These are phyloP conservation scores for Ascochyta rabiei DNA, from an alignment of 2,329 filamentous ascomycete species.

Conservation along the genomic window DNA sequence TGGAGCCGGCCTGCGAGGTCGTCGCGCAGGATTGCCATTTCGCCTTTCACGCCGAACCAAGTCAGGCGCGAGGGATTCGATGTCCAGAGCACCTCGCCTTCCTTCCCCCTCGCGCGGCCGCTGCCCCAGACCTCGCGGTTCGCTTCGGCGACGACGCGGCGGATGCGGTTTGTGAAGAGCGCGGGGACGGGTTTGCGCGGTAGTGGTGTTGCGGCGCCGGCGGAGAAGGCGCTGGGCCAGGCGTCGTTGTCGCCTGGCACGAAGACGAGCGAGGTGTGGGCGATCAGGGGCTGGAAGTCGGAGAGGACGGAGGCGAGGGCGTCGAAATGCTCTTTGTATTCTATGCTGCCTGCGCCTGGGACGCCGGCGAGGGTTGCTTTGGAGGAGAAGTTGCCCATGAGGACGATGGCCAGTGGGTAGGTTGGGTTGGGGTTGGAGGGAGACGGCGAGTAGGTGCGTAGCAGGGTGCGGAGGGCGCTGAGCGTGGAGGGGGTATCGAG, in stretches of 20 bases:
- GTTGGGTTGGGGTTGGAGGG: slow-evolving; percentile 63
- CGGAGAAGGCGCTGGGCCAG: slow-evolving; percentile 88
- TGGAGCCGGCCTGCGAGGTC: slow-evolving; percentile 81
- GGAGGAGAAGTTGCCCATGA: slow-evolving; percentile 82
- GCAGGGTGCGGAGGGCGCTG: slow-evolving; percentile 78
- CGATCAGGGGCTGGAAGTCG: slow-evolving; percentile 82
- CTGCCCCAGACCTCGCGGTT: slow-evolving; percentile 69
- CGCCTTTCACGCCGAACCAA: slow-evolving; percentile 86
- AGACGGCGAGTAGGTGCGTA: slow-evolving; percentile 69
- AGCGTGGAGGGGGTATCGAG: slow-evolving; percentile 84
- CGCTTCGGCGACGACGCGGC: slow-evolving; percentile 77
- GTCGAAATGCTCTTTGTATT: slow-evolving; percentile 97
- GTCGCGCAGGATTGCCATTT: slow-evolving; percentile 86
- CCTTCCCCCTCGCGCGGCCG: slow-evolving; percentile 51
- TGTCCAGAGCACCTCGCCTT: slow-evolving; percentile 83
- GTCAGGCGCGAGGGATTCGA: slow-evolving; percentile 83
- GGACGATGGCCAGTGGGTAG: slow-evolving; percentile 77
- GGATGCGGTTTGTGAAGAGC: slow-evolving; percentile 86
- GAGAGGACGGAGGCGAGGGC: slow-evolving; percentile 79
- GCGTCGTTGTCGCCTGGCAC: slow-evolving; percentile 96
- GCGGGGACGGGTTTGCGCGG: slow-evolving; percentile 78
- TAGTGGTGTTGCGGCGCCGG: slow-evolving; percentile 72
- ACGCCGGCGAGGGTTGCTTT: slow-evolving; percentile 65
- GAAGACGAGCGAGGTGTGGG: slow-evolving; percentile 83
- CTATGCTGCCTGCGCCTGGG: slow-evolving; percentile 80